Evolutionary conservation across 257 asterid species (phyloP), one percentile per base, ranked within the genome.

Genomic region (Rehmannia glutinosa): DNA sequence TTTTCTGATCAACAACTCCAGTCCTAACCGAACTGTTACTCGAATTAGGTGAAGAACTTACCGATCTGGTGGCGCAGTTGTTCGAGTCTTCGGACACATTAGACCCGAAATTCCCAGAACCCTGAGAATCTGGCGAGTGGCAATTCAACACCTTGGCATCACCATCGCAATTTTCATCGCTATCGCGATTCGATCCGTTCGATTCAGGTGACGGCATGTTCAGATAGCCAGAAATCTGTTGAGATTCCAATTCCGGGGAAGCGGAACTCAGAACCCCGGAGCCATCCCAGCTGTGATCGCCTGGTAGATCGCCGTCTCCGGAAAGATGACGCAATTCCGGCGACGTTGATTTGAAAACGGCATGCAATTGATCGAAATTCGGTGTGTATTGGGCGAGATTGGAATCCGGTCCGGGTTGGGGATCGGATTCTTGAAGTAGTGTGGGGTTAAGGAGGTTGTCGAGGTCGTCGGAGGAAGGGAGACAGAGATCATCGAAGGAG

Each of bases 171-270:
- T 70, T 66, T 27, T 62, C 80, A 54, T 75, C 16, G 66, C 70
- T 59, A 6, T 50, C 81, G 7, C 75, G 84, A 43, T 84, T 87
- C 51, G 92, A 89, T 54, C 93, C 96, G 33, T 82, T 80, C 9
- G 95, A 89, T 71, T 89, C 98, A 13, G 98, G 93, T 10, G 96
- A 90, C 38, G 80, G 78, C 69, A 86, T 76, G 73, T 86, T 86
- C 49, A 92, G 78, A 72, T 83, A 89, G 15, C 72, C 86, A 7
- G 86, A 88, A 73, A 77, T 66, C 81, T 71, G 84, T 23, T 68
- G 69, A 23, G 80, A 56, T 20, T 84, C 83, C 76, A 62, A 9
- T 43, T 65, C 87, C 8, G 79, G 84, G 10, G 88, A 80, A 35
- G 61, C 68, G 17, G 81, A 74, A 54, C 59, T 77, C 77, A 78